Base-by-base conservation (phyloP, 1,284 basidiomycete genomes). In the Apiotrichum brassicae region DNA sequence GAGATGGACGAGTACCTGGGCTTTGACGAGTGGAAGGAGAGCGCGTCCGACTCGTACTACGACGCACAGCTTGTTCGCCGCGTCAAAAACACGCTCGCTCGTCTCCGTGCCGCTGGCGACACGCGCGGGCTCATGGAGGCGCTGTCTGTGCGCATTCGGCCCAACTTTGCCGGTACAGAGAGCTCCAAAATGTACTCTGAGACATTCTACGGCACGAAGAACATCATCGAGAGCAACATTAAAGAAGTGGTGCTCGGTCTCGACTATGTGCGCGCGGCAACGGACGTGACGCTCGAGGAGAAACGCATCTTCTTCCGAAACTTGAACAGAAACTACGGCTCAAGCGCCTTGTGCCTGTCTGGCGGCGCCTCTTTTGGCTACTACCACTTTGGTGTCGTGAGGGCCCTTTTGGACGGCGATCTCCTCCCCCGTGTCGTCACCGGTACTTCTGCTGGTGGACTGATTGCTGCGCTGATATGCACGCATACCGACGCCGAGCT, bases 281-380 rank as follows among this genome's bases (percentile, higher is more conserved):
- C 79, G 0, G 82, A 85, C 30, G 75, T 97, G 7, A 81, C 86
- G 0, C 75, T 82, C 9, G 88, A 95, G 55, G 90, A 95, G 73
- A 98, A 97, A 77, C 82, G 83, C 58, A 79, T 82, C 6, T 97
- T 99, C 71, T 98, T 95, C 77, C 86, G 87, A 68, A 83, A 81
- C 52, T 82, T 86, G 37, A 90, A 89, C 65, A 87, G 77, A 53
- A 95, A 97, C 71, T 80, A 95, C 22, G 94, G 94, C 57, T 78
- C 80, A n/a, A 81, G 86, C 43, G 95, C 94, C 0, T 76, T 98
- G 6, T 97, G 94, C 70, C 78, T 98, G 6, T 92, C 87, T 13
- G 94, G 94, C 18, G 94, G 94, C 13, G 94, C 87, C 3, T 86
- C 84, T 1, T 95, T 97, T 64, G 94, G 90, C 3, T 97, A 95